Conservation (phyloP, 2,329 filamentous ascomycete genomes). For the Fusarium albidum region DNA sequence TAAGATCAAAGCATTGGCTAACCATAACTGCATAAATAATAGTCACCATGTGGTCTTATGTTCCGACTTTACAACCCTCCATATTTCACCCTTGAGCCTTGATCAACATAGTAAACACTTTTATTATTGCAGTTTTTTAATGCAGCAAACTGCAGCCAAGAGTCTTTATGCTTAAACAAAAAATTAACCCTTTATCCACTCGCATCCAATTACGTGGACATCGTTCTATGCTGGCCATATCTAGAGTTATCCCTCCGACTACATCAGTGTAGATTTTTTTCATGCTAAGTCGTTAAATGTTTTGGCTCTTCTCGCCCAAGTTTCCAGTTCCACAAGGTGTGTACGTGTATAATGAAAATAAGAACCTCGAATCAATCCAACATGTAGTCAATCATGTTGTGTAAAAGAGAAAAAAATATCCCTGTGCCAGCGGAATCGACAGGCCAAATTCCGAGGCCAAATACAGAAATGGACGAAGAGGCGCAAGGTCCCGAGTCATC, state of each 20-base stretch:
- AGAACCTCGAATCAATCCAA: conserved; percentile 13
- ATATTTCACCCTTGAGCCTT: no score
- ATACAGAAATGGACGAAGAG: conserved; percentile 17
- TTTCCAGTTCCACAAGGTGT: conserved; percentile 26
- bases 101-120: no score
- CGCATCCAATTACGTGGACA: conserved; percentile 36
- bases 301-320: conserved; percentile 22
- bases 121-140: no score
- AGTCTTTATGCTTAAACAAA: background rate
- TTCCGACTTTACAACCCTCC: no score
- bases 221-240: conserved; percentile 34
- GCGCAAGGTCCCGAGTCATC: conserved; percentile 6
- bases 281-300: conserved; percentile 40
- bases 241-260: conserved; percentile 34
- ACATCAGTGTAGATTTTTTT: conserved; percentile 40
- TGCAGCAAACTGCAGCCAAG: no score
- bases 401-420: conserved; percentile 10
- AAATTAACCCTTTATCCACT: conserved; percentile 35
- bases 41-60: no score
- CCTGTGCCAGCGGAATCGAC: conserved; percentile 8
- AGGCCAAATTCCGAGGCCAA: conserved; percentile 8
- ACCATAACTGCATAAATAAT: no score
- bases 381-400: conserved; percentile 17
- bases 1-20: no score
- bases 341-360: conserved; percentile 18